Evolutionary conservation across 768 basidiomycete species (phyloP), one percentile per base, ranked within the genome.

Genomic region (Mrakia blollopis): DNA sequence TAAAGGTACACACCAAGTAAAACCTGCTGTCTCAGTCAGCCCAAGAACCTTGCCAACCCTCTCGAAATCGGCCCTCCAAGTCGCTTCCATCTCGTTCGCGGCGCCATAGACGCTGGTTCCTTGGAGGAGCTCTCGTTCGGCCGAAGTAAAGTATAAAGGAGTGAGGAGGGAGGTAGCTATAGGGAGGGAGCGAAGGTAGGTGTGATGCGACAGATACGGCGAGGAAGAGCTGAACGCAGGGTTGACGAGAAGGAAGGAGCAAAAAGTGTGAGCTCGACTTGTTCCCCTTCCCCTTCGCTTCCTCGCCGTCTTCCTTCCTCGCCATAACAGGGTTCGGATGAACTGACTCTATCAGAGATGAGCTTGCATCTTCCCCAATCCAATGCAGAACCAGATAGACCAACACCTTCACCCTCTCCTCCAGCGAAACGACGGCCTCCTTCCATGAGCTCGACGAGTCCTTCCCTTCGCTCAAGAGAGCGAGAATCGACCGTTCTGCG

Each of bases 101-200:
- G 93, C 94, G 3, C 91, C 89, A 79, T 89, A 89, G 3, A 98
- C 81, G 82, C 95, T 95, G 3, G 91, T 91, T 0, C 93, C 94
- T 72, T 87, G 85, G 71, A 97, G 87, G 14, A 89, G 82, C 28
- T 88, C 86, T 25, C 89, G 83, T 81, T 98, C 95, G 23, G 80
- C 72, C 0, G 81, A 67, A 0, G 87, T 87, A 81, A 93, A 97
- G 79, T 91, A 89, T 18, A 94, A 85, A 0, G 94, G 88, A 0
- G 94, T 95, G 21, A 86, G 84, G 0, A 96, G 85, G 72, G 86
- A 85, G 2, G 85, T 83, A 0, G 86, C 68, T 0, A 85, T 37
- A 0, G 95, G 95, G 1, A 97, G 86, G 11, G 87, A 88, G 30
- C 87, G 84, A 37, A 93, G 81, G 82, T 98, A 98, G 3, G 87